Percentiles rank a stretch among this genome's conserved stretches.
Evolutionary conservation across 2,329 filamentous ascomycete genomes (phyloP).

Genomic region (Sclerotinia nivalis): DNA sequence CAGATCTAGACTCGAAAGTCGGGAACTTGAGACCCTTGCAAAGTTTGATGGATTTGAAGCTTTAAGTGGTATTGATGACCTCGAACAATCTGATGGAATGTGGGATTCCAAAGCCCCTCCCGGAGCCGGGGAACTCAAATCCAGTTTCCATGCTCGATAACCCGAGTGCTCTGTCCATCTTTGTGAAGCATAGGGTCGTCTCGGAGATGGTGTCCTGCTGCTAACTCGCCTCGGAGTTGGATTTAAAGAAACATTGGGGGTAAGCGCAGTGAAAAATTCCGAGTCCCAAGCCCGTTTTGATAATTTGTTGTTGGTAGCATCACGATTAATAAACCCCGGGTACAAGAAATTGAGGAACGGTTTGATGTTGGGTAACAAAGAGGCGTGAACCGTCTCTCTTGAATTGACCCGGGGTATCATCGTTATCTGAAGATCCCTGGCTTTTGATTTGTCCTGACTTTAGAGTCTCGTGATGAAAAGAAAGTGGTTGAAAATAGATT

Average conservation of each 20-base stretch:
- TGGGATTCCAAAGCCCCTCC: too few relatives aligned
- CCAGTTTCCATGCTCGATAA: too few relatives aligned
- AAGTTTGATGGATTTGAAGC: background rate
- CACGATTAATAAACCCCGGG: background rate
- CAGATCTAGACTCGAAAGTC: background rate
- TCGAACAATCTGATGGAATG: background rate
- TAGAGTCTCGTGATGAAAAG: background rate
- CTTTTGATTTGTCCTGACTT: background rate
- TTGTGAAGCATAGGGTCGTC: background rate
- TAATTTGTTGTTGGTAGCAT: background rate
- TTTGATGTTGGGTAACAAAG: background rate
- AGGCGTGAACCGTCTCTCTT: background rate
- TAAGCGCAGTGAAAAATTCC: background rate
- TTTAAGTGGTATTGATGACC: background rate
- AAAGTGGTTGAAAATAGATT: too few relatives aligned
- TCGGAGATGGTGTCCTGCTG: background rate
- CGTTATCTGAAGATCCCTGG: background rate
- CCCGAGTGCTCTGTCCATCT: background rate
- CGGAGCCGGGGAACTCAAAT: background rate
- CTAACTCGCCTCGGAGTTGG: background rate
- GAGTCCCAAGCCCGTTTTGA: background rate
- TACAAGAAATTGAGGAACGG: background rate
- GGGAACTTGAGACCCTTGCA: background rate
- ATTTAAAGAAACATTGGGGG: background rate
- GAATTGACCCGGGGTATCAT: background rate